These are phyloP conservation scores for Capronia epimyces DNA, from an alignment of 2,329 filamentous ascomycete species.

Conservation along the genomic window DNA sequence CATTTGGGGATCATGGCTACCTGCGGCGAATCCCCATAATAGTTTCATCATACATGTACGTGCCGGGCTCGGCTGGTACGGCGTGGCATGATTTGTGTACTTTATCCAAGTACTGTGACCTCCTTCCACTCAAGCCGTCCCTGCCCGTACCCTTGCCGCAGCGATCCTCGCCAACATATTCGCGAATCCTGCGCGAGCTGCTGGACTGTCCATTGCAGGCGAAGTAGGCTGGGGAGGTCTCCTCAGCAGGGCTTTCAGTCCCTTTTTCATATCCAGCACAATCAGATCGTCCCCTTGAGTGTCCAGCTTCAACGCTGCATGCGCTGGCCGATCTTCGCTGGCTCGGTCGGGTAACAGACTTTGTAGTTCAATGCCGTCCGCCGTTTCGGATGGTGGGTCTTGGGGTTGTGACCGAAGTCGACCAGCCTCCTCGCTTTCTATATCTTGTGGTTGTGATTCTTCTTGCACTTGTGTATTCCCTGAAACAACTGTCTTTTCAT, in stretches of 20 bases:
- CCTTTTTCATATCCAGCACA: conserved; percentile 17
- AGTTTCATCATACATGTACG: too few relatives aligned
- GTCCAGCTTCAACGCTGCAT: neutral
- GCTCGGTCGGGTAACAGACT: conserved; percentile 16
- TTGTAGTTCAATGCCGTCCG: conserved; percentile 24
- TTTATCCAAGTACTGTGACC: neutral
- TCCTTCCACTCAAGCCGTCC: neutral
- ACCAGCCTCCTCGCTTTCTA: conserved; percentile 57
- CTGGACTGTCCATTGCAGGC: conserved; percentile 8
- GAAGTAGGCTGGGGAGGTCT: conserved; percentile 7
- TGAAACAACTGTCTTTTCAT: conserved; percentile 45
- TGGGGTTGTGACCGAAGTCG: conserved; percentile 7
- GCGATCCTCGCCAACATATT: conserved; percentile 18
- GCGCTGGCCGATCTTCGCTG: neutral
- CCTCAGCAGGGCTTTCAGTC: conserved; percentile 11
- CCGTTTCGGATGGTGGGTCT: conserved; percentile 3
- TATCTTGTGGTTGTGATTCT: conserved; percentile 42
- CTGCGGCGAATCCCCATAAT: too few relatives aligned
- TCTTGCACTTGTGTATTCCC: conserved; percentile 23
- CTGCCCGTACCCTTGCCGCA: conserved; percentile 13
- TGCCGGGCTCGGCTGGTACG: too few relatives aligned
- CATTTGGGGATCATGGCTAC: too few relatives aligned
- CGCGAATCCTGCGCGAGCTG: conserved; percentile 14
- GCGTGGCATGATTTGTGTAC: too few relatives aligned
- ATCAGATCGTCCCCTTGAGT: conserved; percentile 18